Evolutionary conservation across 2,329 filamentous ascomycete genomes (phyloP), one percentile per base, ranked within the genome.

Genomic region (Neopestalotiopsis clavispora): DNA sequence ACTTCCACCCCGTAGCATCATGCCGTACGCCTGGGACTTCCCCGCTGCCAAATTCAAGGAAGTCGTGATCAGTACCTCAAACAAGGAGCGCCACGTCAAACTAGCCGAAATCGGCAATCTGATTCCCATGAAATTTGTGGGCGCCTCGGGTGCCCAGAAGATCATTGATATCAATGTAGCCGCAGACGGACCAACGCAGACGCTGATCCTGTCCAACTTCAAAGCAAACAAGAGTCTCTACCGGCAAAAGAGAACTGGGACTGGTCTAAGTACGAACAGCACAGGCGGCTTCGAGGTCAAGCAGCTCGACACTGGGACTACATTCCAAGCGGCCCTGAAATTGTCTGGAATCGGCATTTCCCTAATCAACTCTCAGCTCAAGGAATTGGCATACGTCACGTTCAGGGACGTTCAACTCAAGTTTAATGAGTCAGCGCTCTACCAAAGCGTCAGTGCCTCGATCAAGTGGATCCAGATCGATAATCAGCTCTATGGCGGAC

Each of bases 1-100:
- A 40, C 85, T 99, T 38, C 97, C 97, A 2, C 91, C 95, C 13
- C 88, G 96, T 70, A 98, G 95, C 80, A 98, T 99, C 80, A 99
- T 99, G 96, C 96, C 97, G 0, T 99, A 99, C 76, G 95, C 96
- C 1, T 99, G 96, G 96, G 97, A 99, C 78, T 99, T 97, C 81
- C 97, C 96, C 1, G 95, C 96, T 1, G 95, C 94, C n/a, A 98
- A 97, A 82, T 92, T 94, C 82, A 97, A 96, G 76, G 96, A 98
- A 78, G 89, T 99, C 52, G 90, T 98, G 64, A 90, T 99, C 77
- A 91, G 86, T 66, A 92, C 91, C 7, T 90, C 91, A 75, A 90
- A 91, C 70, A 94, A 92, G 76, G 94, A 98, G 78, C 88, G 96
- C 38, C 94, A 98, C 76, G 92, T 99, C 78, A 98, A 97, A 79